Conservation (phyloP, 108 stramenopile genomes). For the Cyclotella cryptica region DNA sequence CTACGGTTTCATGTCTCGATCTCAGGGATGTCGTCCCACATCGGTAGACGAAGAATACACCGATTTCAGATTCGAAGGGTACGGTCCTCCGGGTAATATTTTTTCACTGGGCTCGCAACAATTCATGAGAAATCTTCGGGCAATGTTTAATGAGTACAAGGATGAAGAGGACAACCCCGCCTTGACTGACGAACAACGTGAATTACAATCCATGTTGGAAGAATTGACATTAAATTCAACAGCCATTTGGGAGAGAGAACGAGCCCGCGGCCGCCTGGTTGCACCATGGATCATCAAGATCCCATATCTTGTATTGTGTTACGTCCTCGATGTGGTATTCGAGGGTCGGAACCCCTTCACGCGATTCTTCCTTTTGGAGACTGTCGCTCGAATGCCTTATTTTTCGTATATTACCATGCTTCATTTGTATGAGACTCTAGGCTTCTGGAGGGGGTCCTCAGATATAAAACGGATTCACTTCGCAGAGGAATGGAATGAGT, state of each 20-base stretch:
- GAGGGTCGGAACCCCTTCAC: conserved; percentile 61
- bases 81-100: conserved; percentile 69
- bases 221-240: conserved; percentile 57
- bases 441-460: conserved; percentile 80
- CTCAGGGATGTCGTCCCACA: conserved; percentile 58
- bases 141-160: conserved; percentile 69
- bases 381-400: conserved; percentile 93
- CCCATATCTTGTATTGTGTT: conserved; percentile 64
- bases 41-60: conserved; percentile 1
- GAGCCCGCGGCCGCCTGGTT: conserved; percentile 43
- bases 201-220: conserved; percentile 50
- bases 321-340: conserved; percentile 69
- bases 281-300: conserved; percentile 68
- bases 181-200: conserved; percentile 45
- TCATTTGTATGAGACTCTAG: conserved; percentile 91
- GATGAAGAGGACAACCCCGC: conserved; percentile 45
- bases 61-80: conserved; percentile 51
- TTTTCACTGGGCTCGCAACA: conserved; percentile 57
- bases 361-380: conserved; percentile 87
- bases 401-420: conserved; percentile 91
- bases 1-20: conserved; percentile 69
- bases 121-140: conserved; percentile 65
- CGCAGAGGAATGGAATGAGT: conserved; percentile 89
- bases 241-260: conserved; percentile 70
- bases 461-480: conserved; percentile 89